Percentiles rank a stretch among this genome's conserved stretches.
phyloP scores from a whole-genome alignment of 306 rosid species.

The Acmispon strigosus region DNA sequence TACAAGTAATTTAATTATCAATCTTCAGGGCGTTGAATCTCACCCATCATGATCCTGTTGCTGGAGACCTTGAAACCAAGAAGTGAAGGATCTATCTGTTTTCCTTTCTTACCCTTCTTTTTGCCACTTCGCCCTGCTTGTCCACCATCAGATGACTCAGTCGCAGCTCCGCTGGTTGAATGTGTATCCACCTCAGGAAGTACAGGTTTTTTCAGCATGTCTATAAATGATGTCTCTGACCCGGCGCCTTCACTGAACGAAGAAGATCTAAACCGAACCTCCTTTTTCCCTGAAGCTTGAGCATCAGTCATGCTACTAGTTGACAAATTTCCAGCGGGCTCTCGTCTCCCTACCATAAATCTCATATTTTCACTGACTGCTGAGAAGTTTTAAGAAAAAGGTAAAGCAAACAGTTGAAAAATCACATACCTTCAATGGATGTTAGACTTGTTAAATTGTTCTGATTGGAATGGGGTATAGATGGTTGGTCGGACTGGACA shows the following conservation, averaged over 20 bases:
- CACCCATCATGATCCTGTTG: constrained; percentile 73
- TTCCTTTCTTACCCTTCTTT: constrained; percentile 78
- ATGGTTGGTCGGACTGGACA: constrained; percentile 42
- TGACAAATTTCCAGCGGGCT: constrained; percentile 26
- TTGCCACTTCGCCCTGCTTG: constrained; percentile 52
- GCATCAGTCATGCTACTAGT: constrained; percentile 25
- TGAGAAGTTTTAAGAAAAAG: background rate
- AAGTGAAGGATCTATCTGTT: constrained; percentile 70
- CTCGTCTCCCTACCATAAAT: constrained; percentile 32
- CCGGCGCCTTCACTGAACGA: constrained; percentile 51
- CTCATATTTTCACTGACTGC: background rate
- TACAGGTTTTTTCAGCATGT: constrained; percentile 58
- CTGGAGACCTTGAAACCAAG: constrained; percentile 73
- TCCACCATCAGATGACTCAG: constrained; percentile 40
- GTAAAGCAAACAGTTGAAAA: background rate
- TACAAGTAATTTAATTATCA: constrained; percentile 28
- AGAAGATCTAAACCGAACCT: constrained; percentile 41
- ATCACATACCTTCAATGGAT: constrained; percentile 33
- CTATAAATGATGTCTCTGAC: constrained; percentile 64
- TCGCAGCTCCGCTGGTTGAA: constrained; percentile 20
- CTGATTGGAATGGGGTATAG: constrained; percentile 35
- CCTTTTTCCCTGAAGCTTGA: constrained; percentile 43
- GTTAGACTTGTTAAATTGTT: constrained; percentile 20
- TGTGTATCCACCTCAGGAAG: constrained; percentile 45
- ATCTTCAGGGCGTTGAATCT: constrained; percentile 63